Evolutionary conservation across 1,284 basidiomycete genomes (phyloP).

Genomic region (Cryptococcus sp.): DNA sequence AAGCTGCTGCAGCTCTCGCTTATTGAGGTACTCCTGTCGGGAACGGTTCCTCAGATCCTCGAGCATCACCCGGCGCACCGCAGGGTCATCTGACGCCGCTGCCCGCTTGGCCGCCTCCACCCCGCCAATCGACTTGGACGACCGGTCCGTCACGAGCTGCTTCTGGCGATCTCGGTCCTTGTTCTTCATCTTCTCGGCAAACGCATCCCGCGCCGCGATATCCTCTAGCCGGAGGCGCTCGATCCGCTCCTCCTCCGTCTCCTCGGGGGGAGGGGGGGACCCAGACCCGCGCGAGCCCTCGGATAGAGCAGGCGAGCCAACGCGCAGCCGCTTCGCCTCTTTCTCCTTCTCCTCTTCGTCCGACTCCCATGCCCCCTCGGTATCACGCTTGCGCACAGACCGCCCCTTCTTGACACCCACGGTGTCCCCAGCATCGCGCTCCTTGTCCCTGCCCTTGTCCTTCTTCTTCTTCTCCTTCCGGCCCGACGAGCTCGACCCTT

Average conservation of each 20-base stretch:
- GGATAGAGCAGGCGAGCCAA: slow-evolving; percentile 38
- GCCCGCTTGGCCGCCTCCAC: slow-evolving; percentile 78
- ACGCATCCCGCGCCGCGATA: slow-evolving; percentile 82
- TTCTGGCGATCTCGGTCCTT: slow-evolving; percentile 83
- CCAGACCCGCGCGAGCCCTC: slow-evolving; percentile 44
- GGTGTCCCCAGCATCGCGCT: slow-evolving; percentile 22
- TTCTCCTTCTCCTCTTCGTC: slow-evolving; percentile 74
- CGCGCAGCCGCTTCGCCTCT: slow-evolving; percentile 50
- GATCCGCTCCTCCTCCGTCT: slow-evolving; percentile 62
- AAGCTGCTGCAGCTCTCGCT: slow-evolving; percentile 92
- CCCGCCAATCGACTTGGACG: slow-evolving; percentile 69
- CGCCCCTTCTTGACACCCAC: slow-evolving; percentile 57
- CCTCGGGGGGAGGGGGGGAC: slow-evolving; percentile 44
- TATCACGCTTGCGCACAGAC: slow-evolving; percentile 68
- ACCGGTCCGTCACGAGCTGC: slow-evolving; percentile 87
- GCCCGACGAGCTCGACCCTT: slow-evolving; percentile 16
- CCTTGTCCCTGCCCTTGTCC: slow-evolving; percentile 55
- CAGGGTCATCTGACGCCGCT: slow-evolving; percentile 77
- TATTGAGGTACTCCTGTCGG: slow-evolving; percentile 90
- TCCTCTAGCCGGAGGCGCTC: slow-evolving; percentile 78
- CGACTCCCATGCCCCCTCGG: slow-evolving; percentile 51
- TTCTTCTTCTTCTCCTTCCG: slow-evolving; percentile 48
- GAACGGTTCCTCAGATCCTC: slow-evolving; percentile 79
- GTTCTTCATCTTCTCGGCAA: slow-evolving; percentile 79
- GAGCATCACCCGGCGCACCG: slow-evolving; percentile 72